Evolutionary conservation across 768 basidiomycete genomes (phyloP).

Genomic region (Agrocybe chaxingu): DNA sequence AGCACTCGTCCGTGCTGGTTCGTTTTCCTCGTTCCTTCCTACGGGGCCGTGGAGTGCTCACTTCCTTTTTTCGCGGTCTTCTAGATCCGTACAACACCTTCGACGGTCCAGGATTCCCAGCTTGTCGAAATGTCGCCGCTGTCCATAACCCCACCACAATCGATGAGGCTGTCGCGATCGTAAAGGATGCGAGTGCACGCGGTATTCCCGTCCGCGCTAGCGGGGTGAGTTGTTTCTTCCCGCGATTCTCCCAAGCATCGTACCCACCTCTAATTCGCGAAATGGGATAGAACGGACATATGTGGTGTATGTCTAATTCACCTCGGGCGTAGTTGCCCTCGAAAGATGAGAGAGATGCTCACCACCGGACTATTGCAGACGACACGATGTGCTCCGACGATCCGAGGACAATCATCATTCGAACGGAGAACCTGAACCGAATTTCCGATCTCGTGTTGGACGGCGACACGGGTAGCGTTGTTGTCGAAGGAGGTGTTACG

Average conservation of each 20-base stretch:
- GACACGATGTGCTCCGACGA: slow-evolving; percentile 38
- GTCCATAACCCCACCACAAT: slow-evolving; percentile 30
- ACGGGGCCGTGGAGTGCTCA: neutral
- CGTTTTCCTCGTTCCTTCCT: too few species aligned
- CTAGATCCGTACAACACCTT: slow-evolving; percentile 30
- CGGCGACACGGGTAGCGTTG: slow-evolving; percentile 25
- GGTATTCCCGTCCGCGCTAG: slow-evolving; percentile 30
- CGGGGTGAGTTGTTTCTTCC: slow-evolving; percentile 22
- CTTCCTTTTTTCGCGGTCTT: slow-evolving; percentile 7
- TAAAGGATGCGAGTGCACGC: slow-evolving; percentile 26
- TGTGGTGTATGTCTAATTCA: slow-evolving; percentile 29
- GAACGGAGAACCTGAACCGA: slow-evolving; percentile 29
- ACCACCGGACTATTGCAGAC: slow-evolving; percentile 13
- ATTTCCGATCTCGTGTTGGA: slow-evolving; percentile 28
- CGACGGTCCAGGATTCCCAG: slow-evolving; percentile 32
- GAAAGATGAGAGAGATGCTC: too few species aligned
- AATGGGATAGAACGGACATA: slow-evolving; percentile 29
- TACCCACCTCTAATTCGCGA: neutral
- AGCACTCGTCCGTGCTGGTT: too few species aligned
- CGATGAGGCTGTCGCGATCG: slow-evolving; percentile 27
- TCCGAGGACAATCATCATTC: slow-evolving; percentile 30
- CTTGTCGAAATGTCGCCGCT: slow-evolving; percentile 26
- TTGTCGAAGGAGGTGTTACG: slow-evolving; percentile 34
- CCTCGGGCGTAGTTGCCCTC: neutral
- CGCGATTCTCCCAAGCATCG: neutral